Evolutionary conservation across 139 green algal species (phyloP), one percentile per base, ranked within the genome.

Genomic region (Ettlia oleoabundans): DNA sequence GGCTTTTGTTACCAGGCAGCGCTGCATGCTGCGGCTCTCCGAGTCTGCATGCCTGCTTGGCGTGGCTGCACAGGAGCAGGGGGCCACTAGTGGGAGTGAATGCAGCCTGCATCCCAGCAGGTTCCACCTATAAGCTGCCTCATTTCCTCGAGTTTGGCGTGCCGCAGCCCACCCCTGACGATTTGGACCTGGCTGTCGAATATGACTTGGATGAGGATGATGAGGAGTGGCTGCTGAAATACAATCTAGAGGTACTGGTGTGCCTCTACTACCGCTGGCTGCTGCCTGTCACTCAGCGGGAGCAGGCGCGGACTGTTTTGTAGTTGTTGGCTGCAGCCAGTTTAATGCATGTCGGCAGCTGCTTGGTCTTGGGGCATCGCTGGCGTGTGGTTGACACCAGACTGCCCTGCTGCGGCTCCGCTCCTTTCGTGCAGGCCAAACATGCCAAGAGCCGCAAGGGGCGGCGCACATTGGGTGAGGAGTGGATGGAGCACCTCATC

Each of bases 191-290:
- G 21, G 63, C 73, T 26, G 89, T 98, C 30, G 96, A 99, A 88
- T 99, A 99, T 82, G 96, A 99, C 80, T 84, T 99, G 69, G 96
- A 99, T 78, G 89, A 95, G 22, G 95, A 98, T 37, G 96, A 99
- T 75, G 94, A 98, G 86, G 88, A 95, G 69, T 99, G 97, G 96
- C 89, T 99, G 62, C 86, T 85, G n/a, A 65, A 78, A 0, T 96
- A 94, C 85, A 99, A 99, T 78, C 42, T 62, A 26, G 43, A 75
- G 77, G 75, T 82, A 47, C 15, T 47, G 10, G 26, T 38, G 15
- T 68, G 62, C 62, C 4, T 4, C 28, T 68, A 4, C 62, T 10
- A 32, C 63, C 33, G n/a, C n/a, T 69, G 33, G 55, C 55, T 22
- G 18, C 18, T 28, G 55, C 55, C 55, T 65, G 55, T 28, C 18